These are phyloP conservation scores for Prunus kanzakura DNA, from an alignment of 306 rosid species.

Conservation along the genomic window DNA sequence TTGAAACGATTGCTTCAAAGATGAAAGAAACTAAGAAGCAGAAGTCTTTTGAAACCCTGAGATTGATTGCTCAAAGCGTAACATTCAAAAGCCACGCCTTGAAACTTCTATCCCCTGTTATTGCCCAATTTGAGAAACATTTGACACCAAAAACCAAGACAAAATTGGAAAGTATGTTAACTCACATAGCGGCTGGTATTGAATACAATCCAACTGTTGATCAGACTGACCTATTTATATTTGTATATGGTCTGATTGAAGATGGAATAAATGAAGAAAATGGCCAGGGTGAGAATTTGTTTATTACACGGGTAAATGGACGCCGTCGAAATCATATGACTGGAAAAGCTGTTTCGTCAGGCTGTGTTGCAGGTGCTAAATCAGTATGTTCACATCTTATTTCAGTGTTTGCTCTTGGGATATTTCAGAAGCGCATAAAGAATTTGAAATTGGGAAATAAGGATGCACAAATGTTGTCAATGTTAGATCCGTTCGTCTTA, in stretches of 20 bases:
- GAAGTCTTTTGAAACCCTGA: conserved; percentile 78
- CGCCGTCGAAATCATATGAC: conserved; percentile 10
- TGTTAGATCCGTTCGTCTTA: conserved; percentile 76
- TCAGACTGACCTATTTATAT: conserved; percentile 68
- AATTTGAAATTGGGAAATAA: conserved; percentile 45
- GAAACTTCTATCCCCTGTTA: conserved; percentile 71
- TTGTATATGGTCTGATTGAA: conserved; percentile 62
- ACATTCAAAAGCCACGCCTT: conserved; percentile 71
- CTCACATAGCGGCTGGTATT: conserved; percentile 73
- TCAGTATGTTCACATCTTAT: conserved; percentile 70
- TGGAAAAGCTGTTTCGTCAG: conserved; percentile 41
- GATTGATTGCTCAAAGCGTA: conserved; percentile 66
- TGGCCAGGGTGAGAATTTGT: conserved; percentile 42
- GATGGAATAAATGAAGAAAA: conserved; percentile 66
- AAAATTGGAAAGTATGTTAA: conserved; percentile 77
- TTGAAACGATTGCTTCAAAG: conserved; percentile 88
- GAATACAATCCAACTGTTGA: conserved; percentile 78
- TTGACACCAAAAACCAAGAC: conserved; percentile 62
- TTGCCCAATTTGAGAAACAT: conserved; percentile 57
- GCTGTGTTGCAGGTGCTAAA: conserved; percentile 41
- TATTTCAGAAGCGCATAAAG: conserved; percentile 63
- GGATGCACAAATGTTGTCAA: conserved; percentile 44
- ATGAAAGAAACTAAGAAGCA: conserved; percentile 86
- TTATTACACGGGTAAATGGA: conserved; percentile 26
- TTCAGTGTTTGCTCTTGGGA: conserved; percentile 75